Evolutionary conservation across 768 basidiomycete genomes (phyloP), one percentile per base, ranked within the genome.

Genomic region (Tubosaeta sp.): DNA sequence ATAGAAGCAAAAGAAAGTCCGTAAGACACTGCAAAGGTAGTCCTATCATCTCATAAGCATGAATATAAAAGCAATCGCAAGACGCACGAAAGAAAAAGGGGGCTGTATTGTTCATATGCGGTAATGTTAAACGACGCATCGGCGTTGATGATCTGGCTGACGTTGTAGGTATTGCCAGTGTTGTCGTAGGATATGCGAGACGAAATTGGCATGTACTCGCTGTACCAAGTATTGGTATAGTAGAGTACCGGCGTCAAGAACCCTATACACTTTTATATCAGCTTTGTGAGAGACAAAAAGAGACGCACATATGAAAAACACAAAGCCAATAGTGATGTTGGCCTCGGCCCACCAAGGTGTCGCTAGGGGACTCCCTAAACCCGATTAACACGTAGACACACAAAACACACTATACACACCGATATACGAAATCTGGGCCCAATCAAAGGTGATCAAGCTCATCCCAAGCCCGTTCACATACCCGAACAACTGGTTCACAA

Each of bases 321-420:
- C 69, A 58, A 89, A 83, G 24, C 84, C 81, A 43, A 62, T 69
- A 3, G 76, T 66, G 48, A 88, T 72, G 65, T 90, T 89, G 11
- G 83, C 86, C 62, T 84, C 81, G 3, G 86, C 86, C 86, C 86
- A 89, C 86, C 87, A 91, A 2, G 89, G 89, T 10, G 85, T 82
- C 6, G 85, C 82, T 41, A 91, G 80, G 0, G 89, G 89, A 21
- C 60, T 70, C 10, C 51, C 67, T 66, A 36, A 18, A 30, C 8
- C 14, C 39, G 5, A 30, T 32, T 22, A 27, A 44, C 16, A 10
- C 12, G 14, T 49, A 19, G 54, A 5, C 8, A 43, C 32, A 36
- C 11, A 30, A 34, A 16, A 4, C 44, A 51, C 27, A 22, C 46
- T 18, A 12, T 8, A 24, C 44, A 46, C 47, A 44, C 67, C 62